A percentile compares a stretch with the other conserved stretches of the same genome.
Conservation (phyloP, 805 yeast species). For the Zygoascus ofunaensis region DNA sequence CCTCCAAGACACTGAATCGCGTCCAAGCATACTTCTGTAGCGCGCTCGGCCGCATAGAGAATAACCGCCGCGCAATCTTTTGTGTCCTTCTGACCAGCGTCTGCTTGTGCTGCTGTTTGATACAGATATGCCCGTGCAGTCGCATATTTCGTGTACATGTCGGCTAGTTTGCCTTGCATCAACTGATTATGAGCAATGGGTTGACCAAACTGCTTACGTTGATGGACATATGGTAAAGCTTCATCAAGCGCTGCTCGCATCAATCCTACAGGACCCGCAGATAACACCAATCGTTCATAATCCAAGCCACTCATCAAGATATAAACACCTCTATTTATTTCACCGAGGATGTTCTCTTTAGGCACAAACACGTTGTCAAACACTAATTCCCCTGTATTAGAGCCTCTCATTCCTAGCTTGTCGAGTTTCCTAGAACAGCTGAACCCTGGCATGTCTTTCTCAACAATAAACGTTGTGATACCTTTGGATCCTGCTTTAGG, state of each 20-base stretch:
- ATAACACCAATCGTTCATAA: slow-evolving; percentile 24
- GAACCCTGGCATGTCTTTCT: slow-evolving; percentile 24
- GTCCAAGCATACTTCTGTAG: slow-evolving; percentile 26
- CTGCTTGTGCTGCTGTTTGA: slow-evolving; percentile 22
- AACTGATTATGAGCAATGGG: slow-evolving; percentile 27
- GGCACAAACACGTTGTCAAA: slow-evolving; percentile 28
- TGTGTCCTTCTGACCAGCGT: slow-evolving; percentile 21
- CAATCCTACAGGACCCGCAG: slow-evolving; percentile 27
- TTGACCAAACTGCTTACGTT: slow-evolving; percentile 26
- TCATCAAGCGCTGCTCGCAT: slow-evolving; percentile 28
- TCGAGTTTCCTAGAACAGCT: slow-evolving; percentile 26
- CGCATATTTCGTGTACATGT: slow-evolving; percentile 28
- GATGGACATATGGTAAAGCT: slow-evolving; percentile 26
- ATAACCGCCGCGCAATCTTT: slow-evolving; percentile 29
- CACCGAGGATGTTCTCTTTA: slow-evolving; percentile 25
- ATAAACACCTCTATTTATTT: slow-evolving; percentile 24
- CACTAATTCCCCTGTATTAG: slow-evolving; percentile 28
- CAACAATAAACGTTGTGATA: slow-evolving; percentile 27
- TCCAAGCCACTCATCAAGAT: slow-evolving; percentile 28
- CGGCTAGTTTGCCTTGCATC: slow-evolving; percentile 28
- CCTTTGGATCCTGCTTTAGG: slow-evolving; percentile 25
- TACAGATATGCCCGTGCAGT: slow-evolving; percentile 25
- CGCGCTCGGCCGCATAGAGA: slow-evolving; percentile 28
- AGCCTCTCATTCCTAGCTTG: slow-evolving; percentile 29
- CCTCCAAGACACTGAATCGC: slow-evolving; percentile 29